Conservation (phyloP, 2,329 filamentous ascomycete species). For the Diaporthe destruens region DNA sequence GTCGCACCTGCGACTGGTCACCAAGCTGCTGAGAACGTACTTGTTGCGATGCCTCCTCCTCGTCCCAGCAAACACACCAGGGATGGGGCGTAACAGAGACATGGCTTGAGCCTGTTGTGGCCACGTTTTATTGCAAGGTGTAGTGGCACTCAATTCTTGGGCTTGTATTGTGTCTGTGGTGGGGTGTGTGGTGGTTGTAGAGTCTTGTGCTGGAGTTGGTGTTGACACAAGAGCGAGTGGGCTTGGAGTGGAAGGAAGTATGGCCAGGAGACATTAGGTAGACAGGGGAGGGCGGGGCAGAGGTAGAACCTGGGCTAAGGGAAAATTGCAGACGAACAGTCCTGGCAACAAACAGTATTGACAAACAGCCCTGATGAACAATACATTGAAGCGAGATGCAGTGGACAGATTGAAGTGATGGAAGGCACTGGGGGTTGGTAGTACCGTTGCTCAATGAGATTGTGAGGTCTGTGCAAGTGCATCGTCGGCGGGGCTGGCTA, state of each 20-base stretch:
- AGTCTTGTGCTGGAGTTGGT: constrained; percentile 2
- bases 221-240: constrained; percentile 7
- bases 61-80: not conserved
- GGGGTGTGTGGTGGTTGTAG: not conserved
- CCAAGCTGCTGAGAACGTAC: constrained; percentile 6
- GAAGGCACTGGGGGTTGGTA: not conserved
- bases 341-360: not conserved
- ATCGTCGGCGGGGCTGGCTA: not conserved
- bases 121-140: not conserved
- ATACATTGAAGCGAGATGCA: not conserved
- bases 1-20: constrained; percentile 12
- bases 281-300: not conserved
- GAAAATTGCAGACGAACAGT: not conserved
- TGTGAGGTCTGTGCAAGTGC: not conserved
- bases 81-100: not conserved
- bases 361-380: not conserved
- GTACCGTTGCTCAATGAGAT: not conserved
- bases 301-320: not conserved
- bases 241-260: constrained; percentile 2
- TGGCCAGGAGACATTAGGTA: not conserved
- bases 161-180: not conserved
- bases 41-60: not conserved
- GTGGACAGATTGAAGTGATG: not conserved
- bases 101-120: not conserved
- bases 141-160: too few species aligned